Conservation (phyloP, 164 flowering plant genomes). For the Vitis rupestris region DNA sequence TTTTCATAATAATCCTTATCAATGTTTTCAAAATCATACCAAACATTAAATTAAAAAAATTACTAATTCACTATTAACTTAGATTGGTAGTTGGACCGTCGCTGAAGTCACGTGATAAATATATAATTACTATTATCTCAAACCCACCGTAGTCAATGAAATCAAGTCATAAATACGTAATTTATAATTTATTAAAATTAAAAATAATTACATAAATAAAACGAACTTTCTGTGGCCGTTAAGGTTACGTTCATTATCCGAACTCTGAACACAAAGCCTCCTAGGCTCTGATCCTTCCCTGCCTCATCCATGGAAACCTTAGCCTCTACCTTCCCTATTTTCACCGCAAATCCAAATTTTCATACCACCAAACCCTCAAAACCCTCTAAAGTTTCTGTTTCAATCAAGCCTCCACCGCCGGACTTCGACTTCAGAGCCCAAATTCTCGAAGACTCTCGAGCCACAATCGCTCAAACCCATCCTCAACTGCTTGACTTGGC, state of each 20-base stretch:
- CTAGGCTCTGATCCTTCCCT: background rate
- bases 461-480: constrained; percentile 38
- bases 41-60: too few species aligned
- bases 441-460: constrained; percentile 36
- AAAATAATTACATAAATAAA: too few species aligned
- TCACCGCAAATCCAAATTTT: constrained; percentile 30
- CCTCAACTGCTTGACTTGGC: constrained; percentile 82
- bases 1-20: too few species aligned
- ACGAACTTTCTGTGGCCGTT: constrained; percentile 5
- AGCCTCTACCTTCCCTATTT: constrained; percentile 27
- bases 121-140: too few species aligned
- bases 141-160: too few species aligned
- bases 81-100: too few species aligned
- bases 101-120: too few species aligned
- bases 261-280: background rate
- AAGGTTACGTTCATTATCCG: constrained; percentile 1
- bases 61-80: too few species aligned
- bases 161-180: too few species aligned
- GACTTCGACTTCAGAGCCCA: constrained; percentile 64
- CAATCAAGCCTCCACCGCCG: constrained; percentile 72
- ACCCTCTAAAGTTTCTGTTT: constrained; percentile 38
- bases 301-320: constrained; percentile 40
- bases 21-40: too few species aligned
- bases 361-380: constrained; percentile 9
- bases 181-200: too few species aligned